phyloP scores from a whole-genome alignment of 305 asterid genomes.

The Galium porrigens region DNA sequence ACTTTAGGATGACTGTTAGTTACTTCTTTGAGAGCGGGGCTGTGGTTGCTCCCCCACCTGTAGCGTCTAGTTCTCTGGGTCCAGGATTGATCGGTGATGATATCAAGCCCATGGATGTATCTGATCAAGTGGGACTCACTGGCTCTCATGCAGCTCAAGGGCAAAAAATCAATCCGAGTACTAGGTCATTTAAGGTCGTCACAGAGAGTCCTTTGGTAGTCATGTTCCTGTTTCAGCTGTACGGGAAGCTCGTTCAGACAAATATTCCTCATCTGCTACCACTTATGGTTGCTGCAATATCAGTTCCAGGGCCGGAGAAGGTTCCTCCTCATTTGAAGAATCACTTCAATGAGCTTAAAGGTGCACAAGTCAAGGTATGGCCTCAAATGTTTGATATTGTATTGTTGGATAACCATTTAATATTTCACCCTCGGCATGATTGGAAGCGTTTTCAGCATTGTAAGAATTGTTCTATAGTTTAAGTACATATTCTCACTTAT shows the following conservation, averaged over 20 bases:
- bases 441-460: no score
- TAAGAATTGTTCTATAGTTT: neutral
- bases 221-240: constrained; percentile 93
- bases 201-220: constrained; percentile 97
- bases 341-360: constrained; percentile 85
- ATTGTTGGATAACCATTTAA: constrained; percentile 6
- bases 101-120: constrained; percentile 57
- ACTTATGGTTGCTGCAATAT: constrained; percentile 83
- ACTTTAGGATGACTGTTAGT: constrained; percentile 73
- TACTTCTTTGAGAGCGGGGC: constrained; percentile 95
- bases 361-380: constrained; percentile 90
- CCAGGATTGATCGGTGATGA: constrained; percentile 70
- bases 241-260: constrained; percentile 88
- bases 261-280: constrained; percentile 87
- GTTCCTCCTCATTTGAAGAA: constrained; percentile 72
- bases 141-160: constrained; percentile 46
- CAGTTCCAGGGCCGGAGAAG: constrained; percentile 93
- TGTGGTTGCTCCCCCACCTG: constrained; percentile 67
- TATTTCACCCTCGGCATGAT: neutral
- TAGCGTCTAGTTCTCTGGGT: constrained; percentile 43
- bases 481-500: neutral
- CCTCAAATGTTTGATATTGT: constrained; percentile 7
- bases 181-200: constrained; percentile 87
- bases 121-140: constrained; percentile 62
- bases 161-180: constrained; percentile 72